phyloP scores from a whole-genome alignment of 805 yeast species.

The Hyphopichia homilentoma region DNA sequence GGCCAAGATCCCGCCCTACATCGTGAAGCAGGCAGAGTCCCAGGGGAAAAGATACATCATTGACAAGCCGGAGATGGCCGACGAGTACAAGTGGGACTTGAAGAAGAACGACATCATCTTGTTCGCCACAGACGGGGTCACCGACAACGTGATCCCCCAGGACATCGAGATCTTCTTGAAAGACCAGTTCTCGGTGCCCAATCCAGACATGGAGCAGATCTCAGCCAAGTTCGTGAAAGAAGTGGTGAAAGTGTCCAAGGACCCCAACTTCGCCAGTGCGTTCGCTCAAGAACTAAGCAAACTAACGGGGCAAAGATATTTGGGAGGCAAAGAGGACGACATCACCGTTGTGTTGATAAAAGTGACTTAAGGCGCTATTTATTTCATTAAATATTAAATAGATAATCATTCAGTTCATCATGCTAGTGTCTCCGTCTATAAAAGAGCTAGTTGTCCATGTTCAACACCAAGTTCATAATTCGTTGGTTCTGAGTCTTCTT shows the following conservation, averaged over 20 bases:
- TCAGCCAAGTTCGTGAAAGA: constrained; percentile 57
- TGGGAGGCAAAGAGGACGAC: constrained; percentile 96
- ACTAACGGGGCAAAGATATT: constrained; percentile 62
- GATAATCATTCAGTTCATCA: constrained; percentile 54
- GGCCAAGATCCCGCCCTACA: constrained; percentile 71
- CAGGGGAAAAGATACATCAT: constrained; percentile 63
- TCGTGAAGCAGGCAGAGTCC: constrained; percentile 48
- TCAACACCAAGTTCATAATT: constrained; percentile 53
- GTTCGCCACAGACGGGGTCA: constrained; percentile 91
- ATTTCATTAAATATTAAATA: constrained; percentile 47
- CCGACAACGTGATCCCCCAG: constrained; percentile 73
- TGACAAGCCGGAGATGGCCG: constrained; percentile 69
- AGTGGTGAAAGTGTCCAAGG: constrained; percentile 68
- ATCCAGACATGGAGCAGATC: constrained; percentile 40
- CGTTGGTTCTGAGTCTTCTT: constrained; percentile 51
- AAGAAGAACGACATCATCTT: constrained; percentile 70
- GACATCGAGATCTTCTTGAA: constrained; percentile 69
- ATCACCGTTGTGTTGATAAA: constrained; percentile 77
- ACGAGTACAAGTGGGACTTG: constrained; percentile 60
- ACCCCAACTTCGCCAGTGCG: constrained; percentile 74
- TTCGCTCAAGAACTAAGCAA: constrained; percentile 76
- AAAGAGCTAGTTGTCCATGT: constrained; percentile 36
- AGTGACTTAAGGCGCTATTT: constrained; percentile 33
- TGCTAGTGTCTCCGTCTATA: too few species aligned
- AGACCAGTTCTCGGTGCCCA: constrained; percentile 42